Conservation (phyloP, 2,329 filamentous ascomycete genomes). For the Colletotrichum sansevieriae region DNA sequence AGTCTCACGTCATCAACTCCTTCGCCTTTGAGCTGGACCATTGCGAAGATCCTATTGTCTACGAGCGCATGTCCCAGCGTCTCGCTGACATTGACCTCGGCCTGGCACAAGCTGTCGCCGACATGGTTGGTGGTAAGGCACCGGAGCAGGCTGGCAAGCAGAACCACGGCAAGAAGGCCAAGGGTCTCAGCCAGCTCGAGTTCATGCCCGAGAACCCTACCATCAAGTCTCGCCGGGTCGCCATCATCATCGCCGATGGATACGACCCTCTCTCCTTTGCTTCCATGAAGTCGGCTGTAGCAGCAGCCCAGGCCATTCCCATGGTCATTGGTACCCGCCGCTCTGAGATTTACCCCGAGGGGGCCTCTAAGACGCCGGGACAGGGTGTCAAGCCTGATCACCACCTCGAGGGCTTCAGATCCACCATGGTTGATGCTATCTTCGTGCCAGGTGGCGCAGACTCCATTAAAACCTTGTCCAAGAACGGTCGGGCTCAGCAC, state of each 20-base stretch:
- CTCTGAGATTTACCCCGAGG: constrained; percentile 73
- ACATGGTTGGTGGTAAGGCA: constrained; percentile 75
- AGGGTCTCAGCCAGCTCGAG: constrained; percentile 77
- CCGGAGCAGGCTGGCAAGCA: constrained; percentile 64
- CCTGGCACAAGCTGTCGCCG: constrained; percentile 77
- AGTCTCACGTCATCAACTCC: constrained; percentile 70
- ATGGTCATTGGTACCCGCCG: constrained; percentile 80
- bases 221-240: constrained; percentile 78
- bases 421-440: constrained; percentile 84
- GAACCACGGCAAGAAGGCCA: constrained; percentile 78
- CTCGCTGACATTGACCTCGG: constrained; percentile 79
- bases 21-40: constrained; percentile 82
- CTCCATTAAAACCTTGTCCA: constrained; percentile 71
- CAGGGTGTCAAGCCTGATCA: constrained; percentile 77
- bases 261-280: constrained; percentile 77
- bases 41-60: constrained; percentile 83
- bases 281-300: constrained; percentile 73
- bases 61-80: constrained; percentile 76
- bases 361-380: constrained; percentile 63
- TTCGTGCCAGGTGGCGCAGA: constrained; percentile 81
- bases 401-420: constrained; percentile 83
- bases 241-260: constrained; percentile 82
- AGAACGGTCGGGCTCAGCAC: constrained; percentile 80
- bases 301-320: constrained; percentile 73
- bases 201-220: constrained; percentile 73